These are phyloP conservation scores for Arctium lappa DNA, from an alignment of 129 eudicot genomes.

Conservation along the genomic window DNA sequence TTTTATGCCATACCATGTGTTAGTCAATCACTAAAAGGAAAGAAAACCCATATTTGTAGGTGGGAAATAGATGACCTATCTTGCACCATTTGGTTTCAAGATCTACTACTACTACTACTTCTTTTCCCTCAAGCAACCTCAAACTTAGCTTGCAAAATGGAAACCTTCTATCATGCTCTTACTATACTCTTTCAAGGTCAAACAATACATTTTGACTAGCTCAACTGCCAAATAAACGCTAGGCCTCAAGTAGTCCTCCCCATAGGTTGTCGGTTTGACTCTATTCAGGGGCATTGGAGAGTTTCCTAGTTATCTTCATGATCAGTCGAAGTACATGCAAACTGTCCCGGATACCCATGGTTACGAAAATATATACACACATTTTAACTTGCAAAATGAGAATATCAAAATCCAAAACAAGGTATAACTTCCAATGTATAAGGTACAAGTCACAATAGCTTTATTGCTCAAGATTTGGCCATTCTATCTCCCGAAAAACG, in stretches of 20 bases:
- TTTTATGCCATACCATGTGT: not conserved
- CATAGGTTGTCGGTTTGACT: not conserved
- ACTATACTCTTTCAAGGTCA: conserved; percentile 1
- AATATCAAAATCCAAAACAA: not conserved
- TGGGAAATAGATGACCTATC: conserved; percentile 26
- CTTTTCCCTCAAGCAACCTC: conserved; percentile 32
- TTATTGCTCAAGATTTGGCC: conserved; percentile 23
- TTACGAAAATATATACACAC: not conserved
- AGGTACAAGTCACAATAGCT: conserved; percentile 22
- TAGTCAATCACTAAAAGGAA: conserved; percentile 12
- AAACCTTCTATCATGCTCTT: not conserved
- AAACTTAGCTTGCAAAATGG: conserved; percentile 10
- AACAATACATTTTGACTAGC: not conserved
- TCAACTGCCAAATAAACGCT: not conserved
- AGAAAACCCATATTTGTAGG: not conserved
- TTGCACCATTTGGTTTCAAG: conserved; percentile 23
- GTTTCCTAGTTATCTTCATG: not conserved
- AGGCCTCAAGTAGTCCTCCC: not conserved
- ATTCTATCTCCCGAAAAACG: conserved; percentile 1
- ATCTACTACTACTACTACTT: conserved; percentile 12
- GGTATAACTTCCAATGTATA: not conserved
- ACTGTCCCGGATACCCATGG: not conserved
- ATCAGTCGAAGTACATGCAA: not conserved
- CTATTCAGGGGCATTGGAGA: not conserved
- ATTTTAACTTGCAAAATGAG: not conserved